Percentiles rank a stretch among this genome's conserved stretches.
phyloP scores from a whole-genome alignment of 163 green algal species.

The Scenedesmus sp. region DNA sequence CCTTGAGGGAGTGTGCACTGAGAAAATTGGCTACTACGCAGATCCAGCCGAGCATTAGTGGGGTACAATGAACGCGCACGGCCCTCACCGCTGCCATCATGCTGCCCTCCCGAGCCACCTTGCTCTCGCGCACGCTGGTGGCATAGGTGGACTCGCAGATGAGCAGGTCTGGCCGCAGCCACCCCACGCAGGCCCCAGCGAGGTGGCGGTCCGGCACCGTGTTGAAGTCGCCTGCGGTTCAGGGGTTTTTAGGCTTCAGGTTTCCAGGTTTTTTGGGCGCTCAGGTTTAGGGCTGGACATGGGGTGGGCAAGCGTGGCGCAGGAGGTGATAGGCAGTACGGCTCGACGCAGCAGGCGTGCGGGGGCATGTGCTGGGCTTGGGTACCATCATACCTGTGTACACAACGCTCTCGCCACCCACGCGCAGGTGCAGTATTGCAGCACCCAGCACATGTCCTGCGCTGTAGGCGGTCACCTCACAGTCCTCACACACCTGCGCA shows the following conservation, averaged over 20 bases:
- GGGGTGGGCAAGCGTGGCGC: no score
- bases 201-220: slow-evolving; percentile 94
- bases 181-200: slow-evolving; percentile 87
- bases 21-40: no score
- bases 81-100: slow-evolving; percentile 13
- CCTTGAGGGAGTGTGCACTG: no score
- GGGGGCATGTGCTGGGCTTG: background rate
- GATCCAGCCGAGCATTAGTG: no score
- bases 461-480: slow-evolving; percentile 88
- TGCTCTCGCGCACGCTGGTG: slow-evolving; percentile 20
- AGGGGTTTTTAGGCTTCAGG: background rate
- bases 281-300: background rate
- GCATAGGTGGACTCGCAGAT: slow-evolving; percentile 73
- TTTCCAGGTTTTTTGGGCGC: background rate
- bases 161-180: slow-evolving; percentile 77
- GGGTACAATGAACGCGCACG: no score
- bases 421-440: slow-evolving; percentile 97
- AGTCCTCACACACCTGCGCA: background rate
- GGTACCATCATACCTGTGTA: slow-evolving; percentile 92
- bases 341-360: background rate
- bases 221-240: slow-evolving; percentile 81
- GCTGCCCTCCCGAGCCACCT: background rate
- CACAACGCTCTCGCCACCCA: slow-evolving; percentile 87
- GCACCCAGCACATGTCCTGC: slow-evolving; percentile 98
- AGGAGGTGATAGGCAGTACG: background rate